Evolutionary conservation across 1,284 basidiomycete genomes (phyloP), one percentile per base, ranked within the genome.

Genomic region (Ceratobasidium theobromae): DNA sequence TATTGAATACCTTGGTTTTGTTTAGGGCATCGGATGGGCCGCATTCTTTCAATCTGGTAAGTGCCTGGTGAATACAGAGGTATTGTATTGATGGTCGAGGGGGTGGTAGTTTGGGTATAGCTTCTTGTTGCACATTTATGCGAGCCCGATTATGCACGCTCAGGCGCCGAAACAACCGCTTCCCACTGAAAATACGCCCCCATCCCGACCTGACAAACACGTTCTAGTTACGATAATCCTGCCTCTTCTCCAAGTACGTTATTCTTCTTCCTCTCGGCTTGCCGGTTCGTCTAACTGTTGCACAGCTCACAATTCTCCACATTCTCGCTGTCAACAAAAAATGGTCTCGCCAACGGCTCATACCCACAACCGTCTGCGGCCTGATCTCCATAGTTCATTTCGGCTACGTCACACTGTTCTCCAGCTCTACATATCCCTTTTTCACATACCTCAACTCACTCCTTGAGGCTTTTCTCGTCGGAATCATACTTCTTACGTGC

Each of bases 31-130:
- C 51, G 18, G 55, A 58, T 12, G 65, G 43, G 12, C 55, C 58
- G 52, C 70, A 38, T 68, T 67, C 58, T 43, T 66, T 55, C 51
- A 72, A 72, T 60, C 54, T 72, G 21, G 70, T 72, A 40, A 30
- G 68, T 65, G 21, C 41, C 9, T 33, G n/a, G n/a, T n/a, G n/a
- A n/a, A n/a, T n/a, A n/a, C n/a, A n/a, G n/a, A n/a, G n/a, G n/a
- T n/a, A n/a, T n/a, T n/a, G n/a, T n/a, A n/a, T n/a, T n/a, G n/a
- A n/a, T n/a, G n/a, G n/a, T n/a, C n/a, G n/a, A n/a, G n/a, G n/a
- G n/a, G n/a, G n/a, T n/a, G n/a, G n/a, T n/a, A 89, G 88, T 83
- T 88, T 69, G 86, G 86, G 35, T 90, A 89, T 71, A 83, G 87
- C 0, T 89, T 89, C 74, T 78, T 88, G 43, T 75, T 90, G 16